Evolutionary conservation across 768 basidiomycete genomes (phyloP).

Genomic region (Cyclocybe cylindracea): DNA sequence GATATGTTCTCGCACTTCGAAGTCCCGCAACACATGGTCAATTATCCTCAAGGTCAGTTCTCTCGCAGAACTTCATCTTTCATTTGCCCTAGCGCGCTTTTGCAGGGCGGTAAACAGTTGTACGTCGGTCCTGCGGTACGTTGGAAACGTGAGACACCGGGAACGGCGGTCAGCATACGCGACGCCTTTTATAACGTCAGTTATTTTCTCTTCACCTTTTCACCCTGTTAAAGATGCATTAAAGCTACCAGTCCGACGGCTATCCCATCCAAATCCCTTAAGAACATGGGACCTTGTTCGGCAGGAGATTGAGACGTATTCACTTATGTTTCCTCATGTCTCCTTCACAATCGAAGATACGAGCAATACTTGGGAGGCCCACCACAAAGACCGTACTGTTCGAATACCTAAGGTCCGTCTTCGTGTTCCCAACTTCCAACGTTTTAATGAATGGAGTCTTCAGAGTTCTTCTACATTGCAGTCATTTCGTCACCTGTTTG

Average conservation of each 20-base stretch:
- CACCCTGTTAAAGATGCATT: neutral
- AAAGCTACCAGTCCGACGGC: slow-evolving; percentile 81
- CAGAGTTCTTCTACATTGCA: slow-evolving; percentile 67
- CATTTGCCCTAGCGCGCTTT: neutral
- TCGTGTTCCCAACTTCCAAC: neutral
- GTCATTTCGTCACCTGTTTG: slow-evolving; percentile 75
- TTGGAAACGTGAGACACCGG: slow-evolving; percentile 71
- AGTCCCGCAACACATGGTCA: slow-evolving; percentile 69
- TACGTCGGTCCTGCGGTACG: slow-evolving; percentile 75
- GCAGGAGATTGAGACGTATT: slow-evolving; percentile 70
- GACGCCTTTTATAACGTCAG: slow-evolving; percentile 88
- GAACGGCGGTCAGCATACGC: slow-evolving; percentile 81
- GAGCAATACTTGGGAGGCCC: slow-evolving; percentile 35
- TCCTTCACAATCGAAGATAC: slow-evolving; percentile 68
- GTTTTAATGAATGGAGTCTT: slow-evolving; percentile 2
- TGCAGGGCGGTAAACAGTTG: slow-evolving; percentile 63
- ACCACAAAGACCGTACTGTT: slow-evolving; percentile 46
- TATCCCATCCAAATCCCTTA: slow-evolving; percentile 60
- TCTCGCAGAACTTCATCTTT: neutral
- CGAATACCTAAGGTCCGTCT: slow-evolving; percentile 66
- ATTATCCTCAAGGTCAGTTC: slow-evolving; percentile 70
- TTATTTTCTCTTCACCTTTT: slow-evolving; percentile 1
- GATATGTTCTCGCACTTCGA: slow-evolving; percentile 73
- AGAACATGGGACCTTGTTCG: slow-evolving; percentile 69
- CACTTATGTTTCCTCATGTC: slow-evolving; percentile 72